Evolutionary conservation across 306 rosid genomes (phyloP), one percentile per base, ranked within the genome.

Genomic region (Glycine latifolia): DNA sequence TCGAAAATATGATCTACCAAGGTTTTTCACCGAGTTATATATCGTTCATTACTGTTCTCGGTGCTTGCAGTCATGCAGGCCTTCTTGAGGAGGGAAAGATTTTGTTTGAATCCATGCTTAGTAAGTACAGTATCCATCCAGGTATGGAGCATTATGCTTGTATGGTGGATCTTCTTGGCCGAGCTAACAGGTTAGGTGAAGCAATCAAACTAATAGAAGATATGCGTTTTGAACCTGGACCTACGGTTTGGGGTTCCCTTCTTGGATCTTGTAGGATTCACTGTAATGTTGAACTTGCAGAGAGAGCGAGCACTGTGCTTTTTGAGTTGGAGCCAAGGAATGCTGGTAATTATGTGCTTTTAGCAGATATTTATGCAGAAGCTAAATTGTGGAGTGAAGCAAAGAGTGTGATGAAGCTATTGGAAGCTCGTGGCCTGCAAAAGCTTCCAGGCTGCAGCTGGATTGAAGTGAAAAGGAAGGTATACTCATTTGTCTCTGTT

Each of bases 131-230:
- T 13, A 82, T 94, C 63, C 85, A 89, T 76, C 97, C 97, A 31
- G 89, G 90, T 44, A 81, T 85, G 86, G 98, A 93, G 90, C 98
- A 93, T 74, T 91, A 93, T 86, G 93, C 98, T 79, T 90, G 94
- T 84, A 87, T 95, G 94, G 99, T 95, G 77, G 99, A 95, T 88
- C 95, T 95, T 84, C 97, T 93, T 44, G 97, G 99, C 15, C 92
- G 97, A 46, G 97, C 99, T 67, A 95, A 95, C 78, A 86, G 77
- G 77, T 88, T 95, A 6, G 93, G 90, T 53, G 97, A 93, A 87
- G 99, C 99, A 74, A 89, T 91, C 69, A 86, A 89, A 81, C 58
- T 95, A 72, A 85, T 95, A 39, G 97, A 95, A 49, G 85, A 85
- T 78, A 90, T 94, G 95, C 85, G 84, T 73, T 87, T 84, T 14